Conservation (phyloP, 116 monocot genomes). For the Trichopus zeylanicus region DNA sequence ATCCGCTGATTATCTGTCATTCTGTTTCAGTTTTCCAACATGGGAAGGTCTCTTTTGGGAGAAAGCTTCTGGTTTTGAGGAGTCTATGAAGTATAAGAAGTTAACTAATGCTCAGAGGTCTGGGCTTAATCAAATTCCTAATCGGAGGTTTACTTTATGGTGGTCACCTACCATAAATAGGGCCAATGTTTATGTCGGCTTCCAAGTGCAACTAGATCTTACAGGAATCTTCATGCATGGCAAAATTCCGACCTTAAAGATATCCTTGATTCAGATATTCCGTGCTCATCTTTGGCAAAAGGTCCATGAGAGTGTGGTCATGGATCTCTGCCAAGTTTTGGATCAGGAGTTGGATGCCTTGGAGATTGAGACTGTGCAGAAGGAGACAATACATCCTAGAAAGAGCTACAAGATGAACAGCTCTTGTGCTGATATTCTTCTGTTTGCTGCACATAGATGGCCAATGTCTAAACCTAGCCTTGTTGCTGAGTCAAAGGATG, state of each 20-base stretch:
- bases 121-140: conserved; percentile 96
- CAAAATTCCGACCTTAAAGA: conserved; percentile 95
- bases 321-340: conserved; percentile 99
- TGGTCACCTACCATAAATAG: conserved; percentile 99
- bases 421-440: conserved; percentile 93
- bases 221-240: conserved; percentile 99
- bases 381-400: conserved; percentile 94
- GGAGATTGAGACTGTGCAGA: conserved; percentile 82
- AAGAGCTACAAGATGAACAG: conserved; percentile 99
- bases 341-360: conserved; percentile 97
- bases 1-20: conserved; percentile 2
- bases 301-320: conserved; percentile 98
- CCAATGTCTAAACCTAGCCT: conserved; percentile 98
- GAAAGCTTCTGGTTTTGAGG: conserved; percentile 98
- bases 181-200: conserved; percentile 99
- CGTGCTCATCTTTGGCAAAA: conserved; percentile 99
- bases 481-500: conserved; percentile 97
- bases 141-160: conserved; percentile 96
- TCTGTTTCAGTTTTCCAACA: conserved; percentile 75
- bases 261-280: conserved; percentile 98
- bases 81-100: conserved; percentile 99
- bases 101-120: conserved; percentile 95
- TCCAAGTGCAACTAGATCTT: conserved; percentile 95
- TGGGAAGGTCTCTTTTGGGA: conserved; percentile 99
- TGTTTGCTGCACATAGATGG: conserved; percentile 98